phyloP scores from a whole-genome alignment of 2,329 filamentous ascomycete genomes.

The Fusarium ambrosium region DNA sequence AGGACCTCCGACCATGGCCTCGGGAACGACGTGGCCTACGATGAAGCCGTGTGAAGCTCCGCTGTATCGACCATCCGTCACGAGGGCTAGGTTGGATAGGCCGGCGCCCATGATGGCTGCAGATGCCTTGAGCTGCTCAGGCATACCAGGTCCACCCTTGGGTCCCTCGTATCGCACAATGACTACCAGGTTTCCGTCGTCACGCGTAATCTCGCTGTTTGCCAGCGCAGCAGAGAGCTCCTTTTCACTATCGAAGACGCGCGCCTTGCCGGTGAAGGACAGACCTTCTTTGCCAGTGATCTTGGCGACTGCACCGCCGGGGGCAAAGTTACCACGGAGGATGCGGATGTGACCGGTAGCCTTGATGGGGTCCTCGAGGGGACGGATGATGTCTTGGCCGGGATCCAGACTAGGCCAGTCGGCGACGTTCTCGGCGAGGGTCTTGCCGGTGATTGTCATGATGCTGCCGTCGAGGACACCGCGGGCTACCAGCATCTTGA shows the following conservation, averaged over 20 bases:
- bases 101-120: conserved; percentile 95
- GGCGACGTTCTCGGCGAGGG: conserved; percentile 84
- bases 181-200: conserved; percentile 83
- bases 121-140: conserved; percentile 89
- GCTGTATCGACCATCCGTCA: conserved; percentile 92
- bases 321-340: conserved; percentile 87
- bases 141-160: conserved; percentile 95
- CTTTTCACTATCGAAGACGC: conserved; percentile 89
- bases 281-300: conserved; percentile 96
- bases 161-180: conserved; percentile 95
- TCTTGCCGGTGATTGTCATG: conserved; percentile 86
- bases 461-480: conserved; percentile 82
- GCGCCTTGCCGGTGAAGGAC: conserved; percentile 82
- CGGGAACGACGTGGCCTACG: conserved; percentile 91
- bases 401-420: conserved; percentile 82
- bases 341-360: conserved; percentile 89
- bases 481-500: conserved; percentile 85
- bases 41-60: conserved; percentile 94
- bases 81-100: conserved; percentile 87
- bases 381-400: conserved; percentile 88
- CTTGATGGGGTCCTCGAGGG: conserved; percentile 81
- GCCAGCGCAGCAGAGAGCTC: conserved; percentile 83
- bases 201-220: conserved; percentile 67
- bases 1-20: conserved; percentile 89
- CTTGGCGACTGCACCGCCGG: conserved; percentile 91